phyloP scores from a whole-genome alignment of 345 rosid species.

The Gossypium bickii region DNA sequence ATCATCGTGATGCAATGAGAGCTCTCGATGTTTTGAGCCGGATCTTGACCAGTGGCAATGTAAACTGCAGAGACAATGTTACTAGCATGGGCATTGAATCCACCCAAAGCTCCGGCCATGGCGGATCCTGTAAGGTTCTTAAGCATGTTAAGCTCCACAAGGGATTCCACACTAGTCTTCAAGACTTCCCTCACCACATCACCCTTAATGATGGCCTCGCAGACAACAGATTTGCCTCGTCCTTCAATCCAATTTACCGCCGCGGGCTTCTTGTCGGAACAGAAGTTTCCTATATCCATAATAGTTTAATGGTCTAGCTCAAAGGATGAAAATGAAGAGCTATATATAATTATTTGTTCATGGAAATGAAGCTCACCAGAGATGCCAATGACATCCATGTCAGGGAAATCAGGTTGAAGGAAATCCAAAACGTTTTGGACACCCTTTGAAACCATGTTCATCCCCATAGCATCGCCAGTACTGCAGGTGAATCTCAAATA shows the following conservation, averaged over 20 bases:
- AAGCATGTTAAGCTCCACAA: slow-evolving; percentile 71
- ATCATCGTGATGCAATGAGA: slow-evolving; percentile 78
- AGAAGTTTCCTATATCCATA: slow-evolving; percentile 46
- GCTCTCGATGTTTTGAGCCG: slow-evolving; percentile 70
- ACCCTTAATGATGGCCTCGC: slow-evolving; percentile 61
- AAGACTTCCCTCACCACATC: slow-evolving; percentile 57
- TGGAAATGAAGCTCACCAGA: slow-evolving; percentile 34
- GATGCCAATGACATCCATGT: slow-evolving; percentile 67
- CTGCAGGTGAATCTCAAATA: slow-evolving; percentile 53
- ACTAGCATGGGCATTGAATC: slow-evolving; percentile 75
- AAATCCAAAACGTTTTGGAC: slow-evolving; percentile 68
- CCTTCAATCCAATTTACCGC: slow-evolving; percentile 83
- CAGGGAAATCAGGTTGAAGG: slow-evolving; percentile 57
- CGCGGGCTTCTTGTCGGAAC: slow-evolving; percentile 71
- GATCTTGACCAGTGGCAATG: slow-evolving; percentile 76
- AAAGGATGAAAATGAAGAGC: neutral
- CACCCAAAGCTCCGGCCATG: slow-evolving; percentile 72
- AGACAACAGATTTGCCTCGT: slow-evolving; percentile 70
- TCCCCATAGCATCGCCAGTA: slow-evolving; percentile 81
- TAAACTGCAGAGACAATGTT: slow-evolving; percentile 56
- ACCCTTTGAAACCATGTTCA: slow-evolving; percentile 81
- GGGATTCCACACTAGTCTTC: slow-evolving; percentile 55
- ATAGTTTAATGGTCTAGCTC: neutral
- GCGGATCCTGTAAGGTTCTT: slow-evolving; percentile 75
- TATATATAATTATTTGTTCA: neutral